These are phyloP conservation scores for Amylostereum areolatum DNA, from an alignment of 1,284 basidiomycete genomes.

Conservation along the genomic window DNA sequence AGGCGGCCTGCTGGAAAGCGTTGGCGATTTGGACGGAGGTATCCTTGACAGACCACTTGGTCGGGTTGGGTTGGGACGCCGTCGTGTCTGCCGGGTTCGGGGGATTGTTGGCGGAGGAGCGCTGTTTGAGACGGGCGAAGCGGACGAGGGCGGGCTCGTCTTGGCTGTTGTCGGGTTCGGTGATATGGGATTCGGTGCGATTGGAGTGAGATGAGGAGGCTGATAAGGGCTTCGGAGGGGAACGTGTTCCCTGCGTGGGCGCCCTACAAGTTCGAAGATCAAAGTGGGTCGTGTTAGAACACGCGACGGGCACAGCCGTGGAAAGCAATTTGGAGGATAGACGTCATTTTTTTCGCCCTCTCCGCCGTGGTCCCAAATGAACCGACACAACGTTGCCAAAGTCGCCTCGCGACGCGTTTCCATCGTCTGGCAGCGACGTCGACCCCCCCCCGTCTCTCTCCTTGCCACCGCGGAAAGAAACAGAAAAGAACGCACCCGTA, in stretches of 20 bases:
- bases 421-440: neutral
- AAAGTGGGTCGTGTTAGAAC: conserved; percentile 13
- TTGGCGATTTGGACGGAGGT: conserved; percentile 81
- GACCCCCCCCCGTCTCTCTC: neutral
- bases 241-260: conserved; percentile 49
- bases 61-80: conserved; percentile 46
- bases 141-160: conserved; percentile 43
- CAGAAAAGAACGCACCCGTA: conserved; percentile 48
- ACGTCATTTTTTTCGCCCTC: too few species aligned
- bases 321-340: too few species aligned
- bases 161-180: conserved; percentile 24
- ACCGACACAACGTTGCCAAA: neutral
- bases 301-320: conserved; percentile 8
- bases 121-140: conserved; percentile 49
- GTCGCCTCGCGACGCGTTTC: neutral
- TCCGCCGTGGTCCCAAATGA: neutral
- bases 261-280: conserved; percentile 35
- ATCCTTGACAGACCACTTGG: conserved; percentile 67
- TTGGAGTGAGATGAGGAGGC: conserved; percentile 16
- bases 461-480: conserved; percentile 4
- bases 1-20: conserved; percentile 68
- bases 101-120: conserved; percentile 35
- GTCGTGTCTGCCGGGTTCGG: conserved; percentile 28
- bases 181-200: conserved; percentile 14
- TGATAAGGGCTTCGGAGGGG: conserved; percentile 42